phyloP scores from a whole-genome alignment of 306 rosid species.

The Styphnolobium japonicum region DNA sequence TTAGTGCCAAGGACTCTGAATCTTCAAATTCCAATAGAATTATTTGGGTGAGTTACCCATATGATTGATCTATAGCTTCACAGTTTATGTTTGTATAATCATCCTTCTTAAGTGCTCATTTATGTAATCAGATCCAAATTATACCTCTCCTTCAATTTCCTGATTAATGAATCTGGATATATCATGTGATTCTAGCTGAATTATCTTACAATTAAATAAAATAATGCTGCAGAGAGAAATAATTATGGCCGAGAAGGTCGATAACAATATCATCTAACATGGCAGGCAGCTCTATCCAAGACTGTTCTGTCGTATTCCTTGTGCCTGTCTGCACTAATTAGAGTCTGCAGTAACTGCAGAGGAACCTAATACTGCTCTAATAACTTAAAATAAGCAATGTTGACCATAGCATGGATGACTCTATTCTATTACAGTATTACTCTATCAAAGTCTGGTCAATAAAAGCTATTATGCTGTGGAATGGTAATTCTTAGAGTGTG shows the following conservation, averaged over 20 bases:
- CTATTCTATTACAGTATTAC: background rate
- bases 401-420: background rate
- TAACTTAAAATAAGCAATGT: background rate
- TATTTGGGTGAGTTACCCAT: constrained; percentile 63
- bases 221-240: background rate
- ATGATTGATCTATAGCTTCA: background rate
- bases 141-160: background rate
- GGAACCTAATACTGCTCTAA: background rate
- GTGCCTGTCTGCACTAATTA: background rate
- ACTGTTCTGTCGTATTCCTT: background rate
- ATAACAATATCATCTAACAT: background rate
- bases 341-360: background rate
- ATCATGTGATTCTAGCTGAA: background rate
- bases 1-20: constrained; percentile 37
- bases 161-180: background rate
- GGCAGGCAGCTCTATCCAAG: background rate
- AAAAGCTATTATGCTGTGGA: background rate
- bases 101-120: background rate
- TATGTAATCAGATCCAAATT: background rate
- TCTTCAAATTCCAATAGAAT: constrained; percentile 49
- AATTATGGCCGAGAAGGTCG: background rate
- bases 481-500: background rate
- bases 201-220: background rate
- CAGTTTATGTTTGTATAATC: background rate
- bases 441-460: background rate